Percentiles rank a stretch among this genome's conserved stretches.
Evolutionary conservation across 1,284 basidiomycete genomes (phyloP).

Genomic region (Apiotrichum brassicae): DNA sequence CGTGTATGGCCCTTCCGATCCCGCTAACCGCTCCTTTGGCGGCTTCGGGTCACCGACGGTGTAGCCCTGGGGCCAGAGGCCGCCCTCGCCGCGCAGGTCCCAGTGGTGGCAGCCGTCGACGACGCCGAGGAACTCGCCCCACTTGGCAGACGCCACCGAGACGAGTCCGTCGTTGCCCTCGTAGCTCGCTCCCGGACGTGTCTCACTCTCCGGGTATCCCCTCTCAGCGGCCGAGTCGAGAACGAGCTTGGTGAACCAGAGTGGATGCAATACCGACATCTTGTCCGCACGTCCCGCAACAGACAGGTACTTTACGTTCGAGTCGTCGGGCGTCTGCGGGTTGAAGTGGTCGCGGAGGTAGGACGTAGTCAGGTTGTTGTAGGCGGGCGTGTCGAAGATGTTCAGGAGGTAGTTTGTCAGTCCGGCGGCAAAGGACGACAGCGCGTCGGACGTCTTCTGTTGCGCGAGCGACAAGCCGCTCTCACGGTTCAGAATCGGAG

Average conservation of each 20-base stretch:
- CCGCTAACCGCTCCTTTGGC: not conserved
- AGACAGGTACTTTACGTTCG: slow-evolving; percentile 82
- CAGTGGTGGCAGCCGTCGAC: slow-evolving; percentile 93
- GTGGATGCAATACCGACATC: slow-evolving; percentile 78
- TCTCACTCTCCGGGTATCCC: slow-evolving; percentile 56
- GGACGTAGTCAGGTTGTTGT: slow-evolving; percentile 83
- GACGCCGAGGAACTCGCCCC: slow-evolving; percentile 88
- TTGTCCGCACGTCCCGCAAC: slow-evolving; percentile 70
- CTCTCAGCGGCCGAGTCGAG: slow-evolving; percentile 61
- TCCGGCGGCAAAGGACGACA: slow-evolving; percentile 35
- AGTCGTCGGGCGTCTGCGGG: slow-evolving; percentile 77
- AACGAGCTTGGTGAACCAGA: slow-evolving; percentile 94
- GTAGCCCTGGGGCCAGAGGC: slow-evolving; percentile 41
- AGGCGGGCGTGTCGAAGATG: slow-evolving; percentile 92
- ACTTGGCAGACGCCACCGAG: slow-evolving; percentile 76
- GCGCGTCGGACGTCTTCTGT: slow-evolving; percentile 16
- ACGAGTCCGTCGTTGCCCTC: slow-evolving; percentile 97
- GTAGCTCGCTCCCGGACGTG: slow-evolving; percentile 48
- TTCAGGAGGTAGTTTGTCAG: slow-evolving; percentile 83
- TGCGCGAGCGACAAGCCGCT: slow-evolving; percentile 8
- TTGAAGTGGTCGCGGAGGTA: slow-evolving; percentile 87
- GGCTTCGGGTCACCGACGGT: slow-evolving; percentile 1
- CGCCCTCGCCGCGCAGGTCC: slow-evolving; percentile 79
- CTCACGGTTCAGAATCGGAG: slow-evolving; percentile 47
- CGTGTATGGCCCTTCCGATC: not conserved